A percentile compares a stretch with the other conserved stretches of the same genome.
These are phyloP conservation scores for Pseudogymnoascus sp. DNA, from an alignment of 2,329 filamentous ascomycete genomes.

Conservation along the genomic window DNA sequence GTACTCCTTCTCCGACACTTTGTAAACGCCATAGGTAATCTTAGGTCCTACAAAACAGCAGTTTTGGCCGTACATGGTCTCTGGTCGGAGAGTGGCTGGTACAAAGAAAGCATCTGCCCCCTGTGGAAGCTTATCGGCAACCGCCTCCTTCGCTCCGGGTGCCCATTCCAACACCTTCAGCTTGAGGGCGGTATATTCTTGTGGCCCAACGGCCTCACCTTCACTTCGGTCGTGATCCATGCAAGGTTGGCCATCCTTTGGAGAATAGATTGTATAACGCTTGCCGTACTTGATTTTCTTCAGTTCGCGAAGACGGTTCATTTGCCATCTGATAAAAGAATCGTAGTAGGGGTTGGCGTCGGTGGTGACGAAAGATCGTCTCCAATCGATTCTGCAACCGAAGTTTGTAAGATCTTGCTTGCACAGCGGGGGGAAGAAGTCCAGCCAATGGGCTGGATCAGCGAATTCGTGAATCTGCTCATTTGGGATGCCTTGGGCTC, in stretches of 20 bases:
- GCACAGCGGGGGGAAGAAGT: slow-evolving; percentile 81
- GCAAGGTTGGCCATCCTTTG: slow-evolving; percentile 80
- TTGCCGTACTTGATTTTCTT: slow-evolving; percentile 92
- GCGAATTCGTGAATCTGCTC: slow-evolving; percentile 91
- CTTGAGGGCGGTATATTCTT: slow-evolving; percentile 91
- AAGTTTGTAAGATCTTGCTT: slow-evolving; percentile 73
- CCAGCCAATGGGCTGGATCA: slow-evolving; percentile 83
- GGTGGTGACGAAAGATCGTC: slow-evolving; percentile 85
- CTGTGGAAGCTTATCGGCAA: slow-evolving; percentile 71
- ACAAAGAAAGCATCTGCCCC: slow-evolving; percentile 79
- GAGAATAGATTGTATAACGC: slow-evolving; percentile 86
- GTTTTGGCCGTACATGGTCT: slow-evolving; percentile 98
- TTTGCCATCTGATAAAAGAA: slow-evolving; percentile 92
- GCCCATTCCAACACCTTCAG: slow-evolving; percentile 87
- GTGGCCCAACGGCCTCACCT: slow-evolving; percentile 73
- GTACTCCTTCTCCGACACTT: slow-evolving; percentile 68
- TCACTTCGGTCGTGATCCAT: slow-evolving; percentile 79
- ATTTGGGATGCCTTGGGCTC: slow-evolving; percentile 75
- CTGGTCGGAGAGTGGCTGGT: slow-evolving; percentile 82
- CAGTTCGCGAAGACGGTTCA: slow-evolving; percentile 81
- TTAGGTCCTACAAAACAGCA: slow-evolving; percentile 92
- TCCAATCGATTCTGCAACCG: slow-evolving; percentile 86
- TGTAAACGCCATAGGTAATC: slow-evolving; percentile 83
- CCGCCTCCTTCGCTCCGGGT: slow-evolving; percentile 58
- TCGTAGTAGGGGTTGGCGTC: slow-evolving; percentile 97